Evolutionary conservation across 306 rosid genomes (phyloP).

Genomic region (Sophora flavescens): DNA sequence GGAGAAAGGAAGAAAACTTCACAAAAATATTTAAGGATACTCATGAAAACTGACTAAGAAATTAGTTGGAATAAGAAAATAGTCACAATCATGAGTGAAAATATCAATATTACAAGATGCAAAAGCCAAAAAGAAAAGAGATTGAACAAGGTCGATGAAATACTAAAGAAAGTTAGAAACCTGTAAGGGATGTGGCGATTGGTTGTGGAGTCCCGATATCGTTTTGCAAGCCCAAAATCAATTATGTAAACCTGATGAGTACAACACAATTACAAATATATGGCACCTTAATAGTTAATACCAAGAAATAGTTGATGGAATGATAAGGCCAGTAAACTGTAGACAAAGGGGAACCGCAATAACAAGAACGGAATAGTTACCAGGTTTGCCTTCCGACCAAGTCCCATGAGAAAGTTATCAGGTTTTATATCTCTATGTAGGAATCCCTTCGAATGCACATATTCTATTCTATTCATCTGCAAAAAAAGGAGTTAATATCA

Average conservation of each 20-base stretch:
- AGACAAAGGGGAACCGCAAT: neutral
- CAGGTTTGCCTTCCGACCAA: conserved; percentile 99
- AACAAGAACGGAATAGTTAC: conserved; percentile 48
- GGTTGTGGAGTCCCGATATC: conserved; percentile 84
- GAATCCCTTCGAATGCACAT: conserved; percentile 93
- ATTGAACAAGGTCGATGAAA: conserved; percentile 13
- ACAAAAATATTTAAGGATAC: conserved; percentile 3
- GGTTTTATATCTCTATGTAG: conserved; percentile 96
- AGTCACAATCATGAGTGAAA: neutral
- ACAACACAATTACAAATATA: conserved; percentile 12
- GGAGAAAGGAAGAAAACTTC: conserved; percentile 13
- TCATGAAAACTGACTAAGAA: conserved; percentile 4
- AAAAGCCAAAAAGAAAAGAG: neutral
- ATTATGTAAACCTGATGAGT: conserved; percentile 79
- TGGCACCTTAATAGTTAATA: conserved; percentile 11
- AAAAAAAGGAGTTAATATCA: neutral
- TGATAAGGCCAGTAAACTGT: conserved; percentile 5
- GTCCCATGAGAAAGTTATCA: conserved; percentile 98
- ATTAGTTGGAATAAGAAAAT: neutral
- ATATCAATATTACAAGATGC: neutral
- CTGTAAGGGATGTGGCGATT: conserved; percentile 93
- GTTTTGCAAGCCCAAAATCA: conserved; percentile 95
- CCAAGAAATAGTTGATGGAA: conserved; percentile 10
- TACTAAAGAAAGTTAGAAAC: conserved; percentile 44
- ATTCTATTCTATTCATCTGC: conserved; percentile 90